phyloP scores from a whole-genome alignment of 2,329 filamentous ascomycete species.

The Didymella pomorum region DNA sequence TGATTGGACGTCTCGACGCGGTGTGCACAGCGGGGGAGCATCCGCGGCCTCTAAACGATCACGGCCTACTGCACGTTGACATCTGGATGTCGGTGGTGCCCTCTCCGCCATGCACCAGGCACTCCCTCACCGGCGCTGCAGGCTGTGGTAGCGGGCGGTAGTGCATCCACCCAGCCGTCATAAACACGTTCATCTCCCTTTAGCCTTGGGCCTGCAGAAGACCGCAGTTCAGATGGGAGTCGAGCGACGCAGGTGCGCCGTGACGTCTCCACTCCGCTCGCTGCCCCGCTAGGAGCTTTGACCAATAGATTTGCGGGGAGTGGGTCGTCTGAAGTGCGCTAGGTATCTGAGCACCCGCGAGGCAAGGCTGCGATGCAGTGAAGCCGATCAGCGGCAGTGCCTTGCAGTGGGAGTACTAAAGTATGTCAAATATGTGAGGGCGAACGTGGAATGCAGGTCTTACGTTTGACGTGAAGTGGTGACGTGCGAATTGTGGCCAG shows the following conservation, averaged over 20 bases:
- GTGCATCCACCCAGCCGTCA: background rate
- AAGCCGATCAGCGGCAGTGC: background rate
- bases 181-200: background rate
- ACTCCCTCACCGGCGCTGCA: background rate
- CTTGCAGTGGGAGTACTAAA: constrained; percentile 5
- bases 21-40: constrained; percentile 10
- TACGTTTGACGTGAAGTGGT: background rate
- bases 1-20: constrained; percentile 4
- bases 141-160: background rate
- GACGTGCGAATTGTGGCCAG: background rate
- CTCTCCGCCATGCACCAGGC: background rate
- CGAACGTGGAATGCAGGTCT: background rate
- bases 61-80: constrained; percentile 6
- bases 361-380: constrained; percentile 6
- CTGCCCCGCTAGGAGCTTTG: constrained; percentile 8
- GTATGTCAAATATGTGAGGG: constrained; percentile 6
- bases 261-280: background rate
- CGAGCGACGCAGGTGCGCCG: constrained; percentile 3
- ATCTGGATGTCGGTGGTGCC: constrained; percentile 1
- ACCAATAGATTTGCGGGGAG: constrained; percentile 13
- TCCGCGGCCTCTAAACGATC: constrained; percentile 8
- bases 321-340: background rate
- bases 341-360: constrained; percentile 1
- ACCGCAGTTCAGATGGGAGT: background rate
- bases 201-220: constrained; percentile 1